phyloP scores from a whole-genome alignment of 148 eudicot genomes.

The Rheum nobile region DNA sequence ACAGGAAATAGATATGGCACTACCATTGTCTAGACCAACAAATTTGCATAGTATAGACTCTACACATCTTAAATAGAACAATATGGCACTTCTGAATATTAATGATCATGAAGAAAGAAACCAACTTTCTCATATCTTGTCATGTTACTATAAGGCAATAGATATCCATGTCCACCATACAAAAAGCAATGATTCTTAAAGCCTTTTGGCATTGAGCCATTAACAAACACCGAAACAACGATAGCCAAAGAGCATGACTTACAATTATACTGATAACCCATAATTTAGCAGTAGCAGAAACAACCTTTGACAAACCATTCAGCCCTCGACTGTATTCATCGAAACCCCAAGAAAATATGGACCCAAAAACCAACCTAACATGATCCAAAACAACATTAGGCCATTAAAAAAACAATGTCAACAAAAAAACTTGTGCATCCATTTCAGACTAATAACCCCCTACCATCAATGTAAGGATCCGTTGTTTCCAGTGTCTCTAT shows the following conservation, averaged over 20 bases:
- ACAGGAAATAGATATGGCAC: too few species aligned
- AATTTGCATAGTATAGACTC: too few species aligned
- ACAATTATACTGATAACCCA: constrained; percentile 89
- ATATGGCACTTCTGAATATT: neutral
- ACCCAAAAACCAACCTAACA: constrained; percentile 81
- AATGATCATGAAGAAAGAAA: neutral
- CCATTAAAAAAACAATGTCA: neutral
- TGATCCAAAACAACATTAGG: neutral
- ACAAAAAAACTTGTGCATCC: neutral
- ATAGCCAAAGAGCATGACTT: constrained; percentile 11
- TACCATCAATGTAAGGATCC: constrained; percentile 94
- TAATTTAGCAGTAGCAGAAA: constrained; percentile 67
- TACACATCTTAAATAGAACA: neutral
- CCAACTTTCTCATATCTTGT: neutral
- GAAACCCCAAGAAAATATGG: constrained; percentile 94
- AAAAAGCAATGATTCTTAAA: neutral
- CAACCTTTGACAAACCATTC: constrained; percentile 66
- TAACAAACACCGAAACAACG: neutral
- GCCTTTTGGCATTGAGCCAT: neutral
- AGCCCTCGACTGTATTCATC: constrained; percentile 75
- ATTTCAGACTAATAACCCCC: neutral
- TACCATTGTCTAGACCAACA: too few species aligned
- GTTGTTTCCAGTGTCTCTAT: constrained; percentile 69
- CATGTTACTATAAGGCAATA: too few species aligned
- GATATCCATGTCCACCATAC: too few species aligned